Evolutionary conservation across 2,329 filamentous ascomycete species (phyloP).

Genomic region (Setomelanomma holmii): DNA sequence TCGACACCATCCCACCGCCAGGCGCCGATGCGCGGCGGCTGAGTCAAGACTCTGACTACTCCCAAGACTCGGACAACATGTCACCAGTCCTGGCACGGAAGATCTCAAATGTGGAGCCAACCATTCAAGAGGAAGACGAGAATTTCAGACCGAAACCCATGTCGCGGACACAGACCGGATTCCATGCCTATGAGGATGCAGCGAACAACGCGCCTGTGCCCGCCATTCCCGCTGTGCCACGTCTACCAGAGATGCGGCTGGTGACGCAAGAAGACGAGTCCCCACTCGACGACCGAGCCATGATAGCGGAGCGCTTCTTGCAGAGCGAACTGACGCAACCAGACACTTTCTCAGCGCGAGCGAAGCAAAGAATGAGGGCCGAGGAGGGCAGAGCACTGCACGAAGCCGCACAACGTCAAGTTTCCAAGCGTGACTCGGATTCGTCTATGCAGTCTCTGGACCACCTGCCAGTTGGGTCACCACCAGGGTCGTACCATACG

Average conservation of each 20-base stretch:
- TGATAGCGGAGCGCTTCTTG: constrained; percentile 35
- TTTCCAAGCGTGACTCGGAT: constrained; percentile 36
- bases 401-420: constrained; percentile 44
- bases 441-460: constrained; percentile 30
- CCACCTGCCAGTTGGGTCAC: constrained; percentile 37
- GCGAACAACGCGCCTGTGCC: constrained; percentile 54
- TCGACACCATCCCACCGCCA: constrained; percentile 30
- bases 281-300: constrained; percentile 30
- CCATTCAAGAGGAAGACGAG: constrained; percentile 46
- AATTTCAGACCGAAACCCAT: constrained; percentile 63
- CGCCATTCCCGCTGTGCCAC: constrained; percentile 41
- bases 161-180: constrained; percentile 65
- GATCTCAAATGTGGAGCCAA: constrained; percentile 36
- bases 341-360: constrained; percentile 53
- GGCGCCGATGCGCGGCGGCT: constrained; percentile 21
- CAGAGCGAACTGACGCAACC: constrained; percentile 43
- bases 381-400: constrained; percentile 61
- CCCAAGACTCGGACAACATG: constrained; percentile 37
- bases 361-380: constrained; percentile 60
- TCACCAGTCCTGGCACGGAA: constrained; percentile 33
- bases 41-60: constrained; percentile 43
- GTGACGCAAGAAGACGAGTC: constrained; percentile 31
- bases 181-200: constrained; percentile 30
- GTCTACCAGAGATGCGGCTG: constrained; percentile 32
- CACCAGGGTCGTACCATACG: constrained; percentile 28